phyloP scores from a whole-genome alignment of 2,329 filamentous ascomycete species.

The Ophiostoma quercus region DNA sequence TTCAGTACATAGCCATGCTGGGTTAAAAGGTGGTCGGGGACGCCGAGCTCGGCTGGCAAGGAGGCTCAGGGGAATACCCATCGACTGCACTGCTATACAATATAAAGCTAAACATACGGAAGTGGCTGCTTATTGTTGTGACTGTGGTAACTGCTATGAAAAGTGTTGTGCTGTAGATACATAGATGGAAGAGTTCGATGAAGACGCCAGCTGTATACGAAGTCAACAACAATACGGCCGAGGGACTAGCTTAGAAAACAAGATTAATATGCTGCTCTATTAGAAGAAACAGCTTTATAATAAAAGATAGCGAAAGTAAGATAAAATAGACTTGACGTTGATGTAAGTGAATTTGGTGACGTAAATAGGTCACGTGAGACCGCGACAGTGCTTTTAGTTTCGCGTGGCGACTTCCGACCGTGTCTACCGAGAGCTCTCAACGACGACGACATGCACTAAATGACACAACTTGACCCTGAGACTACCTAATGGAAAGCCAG shows the following conservation, averaged over 20 bases:
- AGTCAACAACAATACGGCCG: no score
- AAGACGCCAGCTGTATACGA: no score
- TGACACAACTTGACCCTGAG: not conserved
- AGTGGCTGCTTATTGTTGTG: not conserved
- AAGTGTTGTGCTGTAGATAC: not conserved
- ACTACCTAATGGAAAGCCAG: not conserved
- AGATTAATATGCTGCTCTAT: no score
- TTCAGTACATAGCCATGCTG: slow-evolving; percentile 9
- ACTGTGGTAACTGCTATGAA: not conserved
- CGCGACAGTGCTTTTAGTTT: not conserved
- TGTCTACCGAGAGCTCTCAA: not conserved
- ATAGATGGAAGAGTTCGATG: no score
- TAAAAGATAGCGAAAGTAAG: not conserved
- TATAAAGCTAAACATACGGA: not conserved
- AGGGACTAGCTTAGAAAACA: no score
- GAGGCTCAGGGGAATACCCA: slow-evolving; percentile 8
- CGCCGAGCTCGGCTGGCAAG: slow-evolving; percentile 1
- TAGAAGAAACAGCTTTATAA: not conserved
- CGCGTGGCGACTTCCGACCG: slow-evolving; percentile 1
- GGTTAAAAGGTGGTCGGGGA: not conserved
- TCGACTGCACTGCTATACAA: not conserved
- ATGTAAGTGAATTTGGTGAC: not conserved
- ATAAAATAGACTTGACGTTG: not conserved
- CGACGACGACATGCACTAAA: not conserved
- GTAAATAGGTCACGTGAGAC: slow-evolving; percentile 6